Evolutionary conservation across 805 yeast genomes (phyloP).

Genomic region (Hyphopichia homilentoma): DNA sequence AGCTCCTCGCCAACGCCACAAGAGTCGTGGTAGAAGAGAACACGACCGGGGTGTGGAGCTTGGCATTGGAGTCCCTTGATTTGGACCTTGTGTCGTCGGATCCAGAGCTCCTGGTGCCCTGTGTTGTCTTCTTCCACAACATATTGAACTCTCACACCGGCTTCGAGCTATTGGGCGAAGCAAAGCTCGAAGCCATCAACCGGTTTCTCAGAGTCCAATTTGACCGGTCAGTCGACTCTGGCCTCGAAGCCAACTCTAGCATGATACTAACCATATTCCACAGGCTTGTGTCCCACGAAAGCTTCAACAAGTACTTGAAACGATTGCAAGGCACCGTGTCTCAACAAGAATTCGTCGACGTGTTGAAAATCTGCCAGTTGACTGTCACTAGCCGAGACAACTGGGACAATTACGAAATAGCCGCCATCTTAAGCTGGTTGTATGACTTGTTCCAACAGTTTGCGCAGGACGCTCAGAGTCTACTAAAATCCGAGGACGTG

Average conservation of each 20-base stretch:
- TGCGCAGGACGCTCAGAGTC: conserved; percentile 8
- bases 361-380: conserved; percentile 28
- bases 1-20: conserved; percentile 21
- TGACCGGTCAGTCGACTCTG: conserved; percentile 3
- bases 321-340: neutral
- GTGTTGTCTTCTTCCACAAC: conserved; percentile 5
- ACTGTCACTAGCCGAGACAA: conserved; percentile 34
- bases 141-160: conserved; percentile 7
- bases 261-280: conserved; percentile 18
- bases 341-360: conserved; percentile 5
- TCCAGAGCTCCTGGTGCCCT: conserved; percentile 6
- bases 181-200: conserved; percentile 3
- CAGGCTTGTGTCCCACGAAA: conserved; percentile 25
- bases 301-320: conserved; percentile 22
- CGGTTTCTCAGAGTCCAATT: conserved; percentile 3
- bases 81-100: conserved; percentile 4
- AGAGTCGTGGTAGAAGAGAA: conserved; percentile 3
- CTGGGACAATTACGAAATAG: conserved; percentile 38
- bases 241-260: conserved; percentile 10
- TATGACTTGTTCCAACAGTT: conserved; percentile 23
- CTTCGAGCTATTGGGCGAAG: conserved; percentile 11
- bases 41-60: no score
- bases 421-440: conserved; percentile 41
- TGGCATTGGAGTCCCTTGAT: neutral
- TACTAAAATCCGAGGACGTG: conserved; percentile 9